phyloP scores from a whole-genome alignment of 768 basidiomycete genomes.

The Calocera cornea region DNA sequence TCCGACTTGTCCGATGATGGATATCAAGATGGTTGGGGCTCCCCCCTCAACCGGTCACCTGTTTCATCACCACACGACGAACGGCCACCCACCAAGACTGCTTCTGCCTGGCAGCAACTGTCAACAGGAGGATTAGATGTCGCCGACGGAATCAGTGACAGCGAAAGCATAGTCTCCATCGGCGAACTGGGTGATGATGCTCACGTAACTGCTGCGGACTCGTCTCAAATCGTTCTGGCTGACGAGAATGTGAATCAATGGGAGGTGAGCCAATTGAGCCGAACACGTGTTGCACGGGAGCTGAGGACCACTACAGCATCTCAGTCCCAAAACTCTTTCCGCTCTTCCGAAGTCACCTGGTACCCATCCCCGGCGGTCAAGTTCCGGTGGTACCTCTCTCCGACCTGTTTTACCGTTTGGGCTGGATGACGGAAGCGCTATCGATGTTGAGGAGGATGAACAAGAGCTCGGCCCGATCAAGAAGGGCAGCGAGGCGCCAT shows the following conservation, averaged over 20 bases:
- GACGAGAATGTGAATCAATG: constrained; percentile 88
- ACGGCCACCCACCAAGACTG: constrained; percentile 9
- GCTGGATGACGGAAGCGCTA: constrained; percentile 59
- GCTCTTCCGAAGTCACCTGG: constrained; percentile 85
- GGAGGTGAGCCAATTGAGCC: constrained; percentile 51
- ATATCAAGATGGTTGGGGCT: constrained; percentile 29
- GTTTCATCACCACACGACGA: constrained; percentile 9
- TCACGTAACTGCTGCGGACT: constrained; percentile 47
- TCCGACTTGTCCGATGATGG: constrained; percentile 66
- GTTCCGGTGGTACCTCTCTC: constrained; percentile 60
- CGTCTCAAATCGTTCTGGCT: constrained; percentile 37
- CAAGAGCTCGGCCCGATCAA: constrained; percentile 62
- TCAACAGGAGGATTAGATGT: constrained; percentile 68
- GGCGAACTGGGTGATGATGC: constrained; percentile 75
- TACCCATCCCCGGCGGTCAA: constrained; percentile 57
- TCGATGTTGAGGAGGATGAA: constrained; percentile 61
- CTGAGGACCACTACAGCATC: constrained; percentile 44
- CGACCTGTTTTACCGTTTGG: constrained; percentile 70
- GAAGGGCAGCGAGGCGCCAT: constrained; percentile 56
- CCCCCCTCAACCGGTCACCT: constrained; percentile 22
- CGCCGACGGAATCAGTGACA: constrained; percentile 82
- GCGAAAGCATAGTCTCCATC: constrained; percentile 82
- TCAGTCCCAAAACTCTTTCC: constrained; percentile 92
- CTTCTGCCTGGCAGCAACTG: constrained; percentile 63
- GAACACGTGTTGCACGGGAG: constrained; percentile 3